Evolutionary conservation across 371 early-diverging fungal species (phyloP), one percentile per base, ranked within the genome.

Genomic region (Mortierella sp.): DNA sequence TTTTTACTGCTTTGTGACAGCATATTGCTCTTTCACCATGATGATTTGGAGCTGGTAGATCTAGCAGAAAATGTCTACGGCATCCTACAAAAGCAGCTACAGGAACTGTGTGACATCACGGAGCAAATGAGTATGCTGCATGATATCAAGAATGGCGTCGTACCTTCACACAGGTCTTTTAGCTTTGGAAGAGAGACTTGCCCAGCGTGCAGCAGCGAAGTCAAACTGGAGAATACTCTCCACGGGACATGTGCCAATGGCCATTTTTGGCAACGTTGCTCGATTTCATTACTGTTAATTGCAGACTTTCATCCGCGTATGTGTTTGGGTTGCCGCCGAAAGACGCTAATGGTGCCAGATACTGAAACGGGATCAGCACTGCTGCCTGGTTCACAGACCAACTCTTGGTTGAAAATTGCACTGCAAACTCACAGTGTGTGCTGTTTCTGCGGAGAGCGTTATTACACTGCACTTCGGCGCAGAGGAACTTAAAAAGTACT

Each of bases 281-380:
- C 81, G 1, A 40, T 72, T 16, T 72, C 81, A 16, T 28, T 69
- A 39, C 28, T 69, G 47, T 24, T 81, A 28, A 62, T 75, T 5
- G 58, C 79, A 18, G 79, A 79, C 37, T 79, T 79, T 47, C 75
- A 70, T 30, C 79, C 79, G 8, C 74, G 79, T 8, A 79, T 70
- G 2, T 79, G 79, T 39, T 43, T 57, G 37, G 75, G 79, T 10
- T 79, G 79, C 54, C 43, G 68, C 8, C 75, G 79, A 8, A 79
- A 79, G 72, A 62, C 68, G n/a, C 45, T 70, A 3, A 70, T 67
- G 70, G 57, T 59, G 5, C 70, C 70, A 9, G 66, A 67, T 2
- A 10, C 58, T 5, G 54, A 49, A 2, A 40, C 57, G 3, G 59
- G 35, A 9, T 4, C 40, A 20, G 28, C 9, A 3, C 18, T 60